A percentile compares a stretch with the other conserved stretches of the same genome.
Conservation (phyloP, 2,329 filamentous ascomycete genomes). For the Botrytis cinerea region DNA sequence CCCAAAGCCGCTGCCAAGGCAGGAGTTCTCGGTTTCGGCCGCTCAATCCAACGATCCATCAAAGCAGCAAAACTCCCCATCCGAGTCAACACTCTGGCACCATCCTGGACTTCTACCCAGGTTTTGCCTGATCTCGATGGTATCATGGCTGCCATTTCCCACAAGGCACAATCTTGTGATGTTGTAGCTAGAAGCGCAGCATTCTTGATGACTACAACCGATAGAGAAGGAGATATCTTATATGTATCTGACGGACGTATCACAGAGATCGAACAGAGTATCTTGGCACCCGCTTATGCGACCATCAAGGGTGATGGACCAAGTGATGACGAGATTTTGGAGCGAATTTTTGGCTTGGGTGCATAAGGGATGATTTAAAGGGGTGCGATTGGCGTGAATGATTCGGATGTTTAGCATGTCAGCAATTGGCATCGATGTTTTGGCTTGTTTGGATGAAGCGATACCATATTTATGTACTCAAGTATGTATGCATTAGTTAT, state of each 20-base stretch:
- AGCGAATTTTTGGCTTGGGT: slow-evolving; percentile 29
- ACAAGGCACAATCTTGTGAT: slow-evolving; percentile 48
- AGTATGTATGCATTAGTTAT: slow-evolving; percentile 4
- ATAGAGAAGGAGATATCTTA: slow-evolving; percentile 54
- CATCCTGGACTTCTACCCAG: slow-evolving; percentile 56
- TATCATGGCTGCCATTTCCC: slow-evolving; percentile 45
- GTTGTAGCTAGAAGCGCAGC: slow-evolving; percentile 52
- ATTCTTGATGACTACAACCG: slow-evolving; percentile 51
- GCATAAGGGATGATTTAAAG: background rate
- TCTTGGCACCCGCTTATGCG: slow-evolving; percentile 43
- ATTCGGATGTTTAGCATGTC: background rate
- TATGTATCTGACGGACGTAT: slow-evolving; percentile 52
- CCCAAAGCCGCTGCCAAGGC: slow-evolving; percentile 51
- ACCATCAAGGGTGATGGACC: slow-evolving; percentile 41
- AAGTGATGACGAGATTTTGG: slow-evolving; percentile 44
- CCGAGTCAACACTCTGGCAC: slow-evolving; percentile 57
- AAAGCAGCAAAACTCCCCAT: slow-evolving; percentile 41
- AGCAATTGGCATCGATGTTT: background rate
- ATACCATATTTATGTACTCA: slow-evolving; percentile 3
- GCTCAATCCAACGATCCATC: slow-evolving; percentile 48
- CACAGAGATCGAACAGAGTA: slow-evolving; percentile 54
- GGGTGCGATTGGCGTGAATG: background rate
- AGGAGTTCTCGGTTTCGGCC: slow-evolving; percentile 55
- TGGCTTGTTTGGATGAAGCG: background rate
- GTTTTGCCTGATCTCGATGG: slow-evolving; percentile 47